Conservation (phyloP, 345 rosid genomes). For the Ceriops tagal region DNA sequence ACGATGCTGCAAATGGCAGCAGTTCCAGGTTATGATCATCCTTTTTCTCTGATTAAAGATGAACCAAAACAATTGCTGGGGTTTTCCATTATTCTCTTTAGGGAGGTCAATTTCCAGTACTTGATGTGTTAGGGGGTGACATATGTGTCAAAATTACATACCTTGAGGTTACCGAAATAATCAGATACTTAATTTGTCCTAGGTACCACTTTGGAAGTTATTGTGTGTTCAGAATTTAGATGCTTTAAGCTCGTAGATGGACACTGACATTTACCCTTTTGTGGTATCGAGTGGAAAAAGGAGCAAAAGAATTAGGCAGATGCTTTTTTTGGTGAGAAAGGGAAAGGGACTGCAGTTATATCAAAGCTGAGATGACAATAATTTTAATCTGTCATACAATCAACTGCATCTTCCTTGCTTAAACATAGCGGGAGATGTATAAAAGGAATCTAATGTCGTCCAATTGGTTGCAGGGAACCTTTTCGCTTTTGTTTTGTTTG, state of each 20-base stretch:
- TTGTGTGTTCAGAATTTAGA: neutral
- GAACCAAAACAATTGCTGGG: neutral
- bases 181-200: neutral
- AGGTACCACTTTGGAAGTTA: neutral
- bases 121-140: neutral
- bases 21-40: neutral
- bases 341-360: neutral
- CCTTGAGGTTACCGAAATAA: neutral
- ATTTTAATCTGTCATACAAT: neutral
- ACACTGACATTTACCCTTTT: neutral
- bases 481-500: slow-evolving; percentile 44
- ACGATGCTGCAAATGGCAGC: neutral
- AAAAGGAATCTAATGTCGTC: neutral
- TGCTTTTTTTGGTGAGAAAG: neutral
- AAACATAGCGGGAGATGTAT: neutral
- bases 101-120: neutral
- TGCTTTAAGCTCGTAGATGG: neutral
- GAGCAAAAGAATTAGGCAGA: neutral
- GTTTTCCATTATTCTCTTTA: neutral
- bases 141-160: no score
- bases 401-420: neutral
- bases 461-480: slow-evolving; percentile 41
- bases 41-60: neutral
- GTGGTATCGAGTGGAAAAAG: neutral
- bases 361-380: neutral